Conservation (phyloP, 2,329 filamentous ascomycete species). For the Pseudomassariella vexata region DNA sequence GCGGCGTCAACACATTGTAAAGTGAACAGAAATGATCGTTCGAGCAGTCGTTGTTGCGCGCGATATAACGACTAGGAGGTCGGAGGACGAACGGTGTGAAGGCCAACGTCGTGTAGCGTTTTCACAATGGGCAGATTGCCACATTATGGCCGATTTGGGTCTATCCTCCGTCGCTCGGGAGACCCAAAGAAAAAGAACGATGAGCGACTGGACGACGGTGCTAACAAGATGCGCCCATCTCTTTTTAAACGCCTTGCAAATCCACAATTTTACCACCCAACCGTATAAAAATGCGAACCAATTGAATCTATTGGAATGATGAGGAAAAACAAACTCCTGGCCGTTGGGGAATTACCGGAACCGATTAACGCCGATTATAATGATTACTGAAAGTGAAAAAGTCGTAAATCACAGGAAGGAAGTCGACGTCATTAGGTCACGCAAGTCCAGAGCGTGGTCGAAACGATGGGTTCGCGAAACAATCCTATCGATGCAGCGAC, state of each 20-base stretch:
- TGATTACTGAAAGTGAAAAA: slow-evolving; percentile 18
- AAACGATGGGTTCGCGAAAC: too few species aligned
- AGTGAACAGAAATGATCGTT: background rate
- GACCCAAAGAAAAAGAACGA: slow-evolving; percentile 7
- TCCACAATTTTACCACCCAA: slow-evolving; percentile 23
- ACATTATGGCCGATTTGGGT: background rate
- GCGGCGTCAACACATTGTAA: too few species aligned
- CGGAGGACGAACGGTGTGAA: too few species aligned
- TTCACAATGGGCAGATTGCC: too few species aligned
- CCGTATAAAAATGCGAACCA: slow-evolving; percentile 22
- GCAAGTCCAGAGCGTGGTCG: too few species aligned
- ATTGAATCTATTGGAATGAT: slow-evolving; percentile 21
- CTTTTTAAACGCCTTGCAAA: slow-evolving; percentile 24
- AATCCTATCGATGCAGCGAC: too few species aligned
- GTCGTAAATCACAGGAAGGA: too few species aligned
- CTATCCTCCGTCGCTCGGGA: background rate
- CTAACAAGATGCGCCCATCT: slow-evolving; percentile 11
- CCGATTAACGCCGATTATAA: slow-evolving; percentile 20
- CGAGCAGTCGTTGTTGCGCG: background rate
- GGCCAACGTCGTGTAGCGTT: too few species aligned
- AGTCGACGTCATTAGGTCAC: too few species aligned
- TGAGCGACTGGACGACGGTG: slow-evolving; percentile 11
- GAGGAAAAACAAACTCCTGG: slow-evolving; percentile 15
- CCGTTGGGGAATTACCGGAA: slow-evolving; percentile 16
- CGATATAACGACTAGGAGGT: background rate